Evolutionary conservation across 106 monocot genomes (phyloP).

Genomic region (Apostasia shenzhenica): DNA sequence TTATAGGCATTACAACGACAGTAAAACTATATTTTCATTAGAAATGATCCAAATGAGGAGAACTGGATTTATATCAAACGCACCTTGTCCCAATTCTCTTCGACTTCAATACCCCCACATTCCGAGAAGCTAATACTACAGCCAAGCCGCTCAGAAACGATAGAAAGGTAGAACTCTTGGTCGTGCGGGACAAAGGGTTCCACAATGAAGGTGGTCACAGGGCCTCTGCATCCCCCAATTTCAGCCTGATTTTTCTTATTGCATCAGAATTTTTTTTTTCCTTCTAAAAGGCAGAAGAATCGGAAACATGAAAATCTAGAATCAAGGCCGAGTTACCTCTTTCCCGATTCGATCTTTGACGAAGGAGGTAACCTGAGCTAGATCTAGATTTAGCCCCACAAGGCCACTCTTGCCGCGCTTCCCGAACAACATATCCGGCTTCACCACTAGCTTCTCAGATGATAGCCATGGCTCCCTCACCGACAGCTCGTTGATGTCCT

Average conservation of each 20-base stretch:
- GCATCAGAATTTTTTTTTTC: neutral
- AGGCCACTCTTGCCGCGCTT: conserved; percentile 95
- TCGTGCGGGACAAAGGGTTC: conserved; percentile 92
- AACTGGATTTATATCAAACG: neutral
- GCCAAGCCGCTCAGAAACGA: conserved; percentile 90
- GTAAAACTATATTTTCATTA: neutral
- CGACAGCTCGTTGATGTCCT: conserved; percentile 58
- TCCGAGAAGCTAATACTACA: conserved; percentile 85
- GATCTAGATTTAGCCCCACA: conserved; percentile 78
- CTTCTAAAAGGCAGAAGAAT: neutral
- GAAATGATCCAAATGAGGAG: neutral
- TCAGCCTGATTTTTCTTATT: conserved; percentile 43
- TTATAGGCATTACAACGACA: neutral
- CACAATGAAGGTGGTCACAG: conserved; percentile 86
- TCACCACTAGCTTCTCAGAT: conserved; percentile 77
- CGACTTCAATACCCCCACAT: conserved; percentile 94
- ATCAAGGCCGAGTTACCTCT: conserved; percentile 41
- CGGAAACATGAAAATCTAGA: neutral
- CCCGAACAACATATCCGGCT: conserved; percentile 96
- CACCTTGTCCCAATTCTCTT: conserved; percentile 97
- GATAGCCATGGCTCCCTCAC: conserved; percentile 77
- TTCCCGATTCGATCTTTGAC: conserved; percentile 76
- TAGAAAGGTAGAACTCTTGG: conserved; percentile 76
- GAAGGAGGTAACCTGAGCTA: conserved; percentile 71
- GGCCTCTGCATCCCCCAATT: conserved; percentile 93